Base-by-base conservation (phyloP, 2,329 filamentous ascomycete species). In the Claviceps fusiformis region DNA sequence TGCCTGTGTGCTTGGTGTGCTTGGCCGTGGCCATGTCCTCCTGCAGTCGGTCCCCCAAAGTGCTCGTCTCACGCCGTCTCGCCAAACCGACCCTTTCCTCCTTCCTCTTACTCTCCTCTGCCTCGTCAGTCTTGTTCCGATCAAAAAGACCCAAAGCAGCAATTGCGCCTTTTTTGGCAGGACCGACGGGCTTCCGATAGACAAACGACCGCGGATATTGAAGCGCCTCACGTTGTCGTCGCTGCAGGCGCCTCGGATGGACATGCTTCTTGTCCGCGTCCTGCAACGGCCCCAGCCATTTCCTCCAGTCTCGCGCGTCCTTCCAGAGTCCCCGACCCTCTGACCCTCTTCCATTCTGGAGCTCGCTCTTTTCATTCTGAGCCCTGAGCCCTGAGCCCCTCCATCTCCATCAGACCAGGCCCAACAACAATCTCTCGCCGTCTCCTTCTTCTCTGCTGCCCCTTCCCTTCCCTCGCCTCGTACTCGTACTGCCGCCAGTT, bases 251-350 rank as follows among this genome's bases (percentile, higher is more conserved):
- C 58, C 54, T 56, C 54, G 56, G 63, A 61, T 59, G 64, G 60
- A 60, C 56, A 66, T 66, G 64, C 61, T 62, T 56, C 24, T 59
- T 60, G 59, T 63, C 61, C 60, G 58, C 57, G 55, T 60, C 60
- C 59, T 4, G 24, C n/a, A 58, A 63, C 60, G 61, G 61, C 63
- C 59, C 57, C 60, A 46, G 24, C 24, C 45, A 27, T 45, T 46
- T 29, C 27, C 29, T 35, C 24, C 24, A 24, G 24, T 24, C 29
- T 31, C 46, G 9, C 17, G 29, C 46, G 29, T 2, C 24, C 24
- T 53, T 48, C 58, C 55, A 54, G 50, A 37, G 58, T 61, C 57
- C 57, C 45, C 56, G 54, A 60, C 55, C 58, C 9, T 13, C 37
- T 4, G 5, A 5, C 37, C 15, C 37, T 6, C 37, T 3, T 24